Evolutionary conservation across 768 basidiomycete species (phyloP), one percentile per base, ranked within the genome.

Genomic region (Termitomyces sp.): DNA sequence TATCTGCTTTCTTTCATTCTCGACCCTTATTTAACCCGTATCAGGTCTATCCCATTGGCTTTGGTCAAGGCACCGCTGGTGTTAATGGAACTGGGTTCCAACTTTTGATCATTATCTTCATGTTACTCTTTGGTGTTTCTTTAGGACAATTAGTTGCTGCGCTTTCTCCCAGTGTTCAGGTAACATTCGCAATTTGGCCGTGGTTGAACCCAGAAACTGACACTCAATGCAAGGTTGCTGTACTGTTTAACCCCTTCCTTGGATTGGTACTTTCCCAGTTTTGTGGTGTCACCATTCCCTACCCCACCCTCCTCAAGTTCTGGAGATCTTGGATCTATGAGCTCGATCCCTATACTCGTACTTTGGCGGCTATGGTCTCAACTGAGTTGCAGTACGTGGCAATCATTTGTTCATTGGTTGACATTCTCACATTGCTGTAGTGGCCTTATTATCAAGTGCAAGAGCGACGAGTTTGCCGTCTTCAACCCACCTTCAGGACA

Each of bases 321-420:
- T 91, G 87, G 87, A 74, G 80, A 60, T 77, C 76, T n/a, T 93
- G 90, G 90, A 69, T 92, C 16, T 93, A 93, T 69, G 77, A 85
- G 60, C 72, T 88, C 8, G 74, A 76, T 46, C 90, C 91, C 0
- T 90, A 84, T 69, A 91, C 88, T 0, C 81, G 88, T 24, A 75
- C 83, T 12, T 70, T 92, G 26, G 78, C 84, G 6, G 83, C 90
- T 18, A 86, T 93, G 77, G 72, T 92, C 32, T 82, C 88, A 0
- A 92, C 88, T 5, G 91, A 90, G 63, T 76, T 94, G 10, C 83
- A 90, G 83, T 86, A 64, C 56, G 77, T 67, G 18, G 8, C 14
- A n/a, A 26, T 10, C 6, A 50, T 20, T 18, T 57, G 2, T 22
- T 8, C 22, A n/a, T 13, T 22, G 28, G 26, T n/a, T 38, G 33